Percentiles rank a stretch among this genome's conserved stretches.
Evolutionary conservation across 192 early-diverging fungal genomes (phyloP).

Genomic region (Linnemannia elongata): DNA sequence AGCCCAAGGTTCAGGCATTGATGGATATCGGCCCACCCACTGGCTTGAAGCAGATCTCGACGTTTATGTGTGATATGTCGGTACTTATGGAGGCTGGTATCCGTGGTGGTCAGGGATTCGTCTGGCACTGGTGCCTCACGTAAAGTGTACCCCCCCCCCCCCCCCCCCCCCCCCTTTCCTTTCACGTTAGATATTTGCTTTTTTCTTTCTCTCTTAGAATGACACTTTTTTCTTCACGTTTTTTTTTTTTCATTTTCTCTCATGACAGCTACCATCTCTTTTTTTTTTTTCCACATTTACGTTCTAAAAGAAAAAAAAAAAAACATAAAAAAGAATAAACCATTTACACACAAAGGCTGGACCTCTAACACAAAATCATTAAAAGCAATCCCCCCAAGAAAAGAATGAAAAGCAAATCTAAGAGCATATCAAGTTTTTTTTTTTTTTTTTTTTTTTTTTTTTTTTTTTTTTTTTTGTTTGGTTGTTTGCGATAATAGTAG

Average conservation of each 20-base stretch:
- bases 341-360: background rate
- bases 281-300: background rate
- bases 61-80: constrained; percentile 47
- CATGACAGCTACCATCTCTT: background rate
- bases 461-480: constrained; percentile 15
- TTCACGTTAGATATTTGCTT: background rate
- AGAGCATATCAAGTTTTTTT: constrained; percentile 12
- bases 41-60: constrained; percentile 40
- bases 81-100: constrained; percentile 31
- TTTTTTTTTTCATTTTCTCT: background rate
- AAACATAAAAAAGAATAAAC: background rate
- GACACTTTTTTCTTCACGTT: background rate
- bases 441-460: constrained; percentile 20
- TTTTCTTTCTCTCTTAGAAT: background rate
- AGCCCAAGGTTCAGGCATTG: constrained; percentile 36
- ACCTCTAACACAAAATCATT: background rate
- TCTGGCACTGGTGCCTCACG: constrained; percentile 57
- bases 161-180: too few relatives aligned
- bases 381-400: background rate
- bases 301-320: background rate
- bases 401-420: background rate
- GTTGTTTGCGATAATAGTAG: background rate
- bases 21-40: constrained; percentile 43
- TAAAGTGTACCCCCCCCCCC: too few relatives aligned
- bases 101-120: constrained; percentile 50